Base-by-base conservation (phyloP, 805 yeast species). In the Metschnikowia similis region DNA sequence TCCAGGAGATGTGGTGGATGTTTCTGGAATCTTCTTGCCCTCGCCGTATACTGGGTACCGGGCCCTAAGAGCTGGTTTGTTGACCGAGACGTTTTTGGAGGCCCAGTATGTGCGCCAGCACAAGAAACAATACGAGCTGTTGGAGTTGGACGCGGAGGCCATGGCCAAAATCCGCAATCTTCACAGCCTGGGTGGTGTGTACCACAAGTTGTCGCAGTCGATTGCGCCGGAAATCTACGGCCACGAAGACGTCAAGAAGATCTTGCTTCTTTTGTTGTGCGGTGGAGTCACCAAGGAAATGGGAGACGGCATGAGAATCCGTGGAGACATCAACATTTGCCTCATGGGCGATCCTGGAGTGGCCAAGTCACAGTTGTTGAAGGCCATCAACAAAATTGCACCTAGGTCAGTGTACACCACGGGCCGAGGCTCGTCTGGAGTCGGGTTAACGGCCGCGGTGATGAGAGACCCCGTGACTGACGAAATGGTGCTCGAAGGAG, bases 341-440 rank as follows among this genome's bases (percentile, higher is more conserved):
- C 77, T 94, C 47, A 92, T 94, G 97, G 99, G 99, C 60, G 99
- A 94, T 65, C 99, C 99, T 38, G 99, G 99, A 76, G 99, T 94
- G 48, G 99, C 99, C 63, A 94, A 94, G 70, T 94, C 98, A 2
- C 99, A 94, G 77, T 75, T 94, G 63, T 76, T 94, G 56, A 94
- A 94, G 66, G 86, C 95, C 32, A 89, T 94, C 56, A 79, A 89
- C 52, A 89, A 91, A 61, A 87, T 94, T 48, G 94, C 98, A 3
- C 99, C 99, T 30, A 80, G 98, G 63, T 95, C 96, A 45, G 95
- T 94, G 30, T 94, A 94, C 68, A 94, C 99, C 8, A 94, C 99
- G 1, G 99, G 99, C 72, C 83, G 96, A 62, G 99, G 99, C 66
- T 90, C 97, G 4, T 94, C 99, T 0, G 99, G 99, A 50, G 99